Conservation (phyloP, 805 yeast genomes). For the Wickerhamiella azyma region DNA sequence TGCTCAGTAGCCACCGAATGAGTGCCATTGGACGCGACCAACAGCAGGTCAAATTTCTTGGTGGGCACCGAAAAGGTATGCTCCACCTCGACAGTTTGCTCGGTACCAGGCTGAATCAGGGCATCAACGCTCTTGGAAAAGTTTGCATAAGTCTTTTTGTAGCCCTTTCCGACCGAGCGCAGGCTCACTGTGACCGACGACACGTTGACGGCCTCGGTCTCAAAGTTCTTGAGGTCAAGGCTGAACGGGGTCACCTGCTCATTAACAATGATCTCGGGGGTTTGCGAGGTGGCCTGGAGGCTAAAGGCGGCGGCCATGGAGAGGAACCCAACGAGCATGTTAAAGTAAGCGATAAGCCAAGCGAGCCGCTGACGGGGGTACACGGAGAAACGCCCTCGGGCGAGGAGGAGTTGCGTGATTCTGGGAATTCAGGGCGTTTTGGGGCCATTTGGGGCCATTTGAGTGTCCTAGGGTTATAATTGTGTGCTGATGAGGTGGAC, state of each 20-base stretch:
- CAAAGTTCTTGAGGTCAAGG: conserved; percentile 20
- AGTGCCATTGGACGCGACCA: conserved; percentile 14
- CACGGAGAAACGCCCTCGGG: too few relatives aligned
- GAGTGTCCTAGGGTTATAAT: too few relatives aligned
- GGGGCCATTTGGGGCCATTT: too few relatives aligned
- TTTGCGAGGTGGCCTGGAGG: background rate
- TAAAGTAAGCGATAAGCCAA: background rate
- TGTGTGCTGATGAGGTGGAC: too few relatives aligned
- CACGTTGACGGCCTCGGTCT: conserved; percentile 15
- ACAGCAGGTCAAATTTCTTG: conserved; percentile 39
- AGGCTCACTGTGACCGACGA: conserved; percentile 16
- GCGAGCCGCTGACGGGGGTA: too few relatives aligned
- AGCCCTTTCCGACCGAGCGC: conserved; percentile 11
- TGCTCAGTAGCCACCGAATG: conserved; percentile 16
- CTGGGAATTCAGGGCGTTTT: too few relatives aligned
- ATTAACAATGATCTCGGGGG: conserved; percentile 16
- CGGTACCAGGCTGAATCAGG: conserved; percentile 36
- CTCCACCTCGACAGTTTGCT: conserved; percentile 28
- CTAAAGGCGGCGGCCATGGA: conserved; percentile 2
- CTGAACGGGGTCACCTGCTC: conserved; percentile 18
- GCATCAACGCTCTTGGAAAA: conserved; percentile 51
- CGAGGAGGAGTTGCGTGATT: too few relatives aligned
- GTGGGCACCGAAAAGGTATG: conserved; percentile 15
- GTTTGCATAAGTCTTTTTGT: conserved; percentile 40
- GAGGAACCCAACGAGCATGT: background rate